Base-by-base conservation (phyloP, 768 basidiomycete species). In the Mycena chlorophos region DNA sequence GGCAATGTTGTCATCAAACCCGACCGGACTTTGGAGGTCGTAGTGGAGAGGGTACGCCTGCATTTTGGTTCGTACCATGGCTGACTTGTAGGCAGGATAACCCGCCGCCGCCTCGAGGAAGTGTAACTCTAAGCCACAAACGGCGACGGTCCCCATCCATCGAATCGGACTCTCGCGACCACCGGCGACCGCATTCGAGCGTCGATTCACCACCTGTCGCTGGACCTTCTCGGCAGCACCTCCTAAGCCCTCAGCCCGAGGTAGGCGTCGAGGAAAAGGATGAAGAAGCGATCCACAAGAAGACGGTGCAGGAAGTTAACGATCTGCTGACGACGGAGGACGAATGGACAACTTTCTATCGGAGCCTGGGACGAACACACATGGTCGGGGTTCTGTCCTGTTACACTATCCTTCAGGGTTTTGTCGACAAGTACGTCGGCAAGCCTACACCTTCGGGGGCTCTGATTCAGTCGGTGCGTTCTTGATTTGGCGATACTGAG, bases 1-100 rank as follows among this genome's bases (percentile, higher is more conserved):
- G 80, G 82, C n/a, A 84, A 88, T 63, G 71, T 90, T 16, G 73
- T 77, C 16, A 73, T 89, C 16, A 71, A 76, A 23, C 69, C 73
- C 31, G 76, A 85, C 23, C 75, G 80, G 58, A 86, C 84, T 0
- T 54, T 90, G 25, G 76, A 79, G 20, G 65, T 87, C 23, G 76
- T 80, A 27, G 78, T 90, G 23, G 87, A 89, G 68, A 66, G 73
- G 57, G 87, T 87, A 48, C 57, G 78, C 74, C 42, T 28, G 13
- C 6, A n/a, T 42, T 6, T 23, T 58, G 28, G 57, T 16, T 19
- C 12, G 20, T 51, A 22, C 30, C 3, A 38, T 25, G 54, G 60
- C 22, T 55, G 10, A 49, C 56, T 51, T 40, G 40, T 4, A 31
- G 12, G 13, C 46, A n/a, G 12, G 37, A 20, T 3, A 39, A 25